Evolutionary conservation across 2,329 filamentous ascomycete genomes (phyloP).

Genomic region (Colletotrichum sp.): DNA sequence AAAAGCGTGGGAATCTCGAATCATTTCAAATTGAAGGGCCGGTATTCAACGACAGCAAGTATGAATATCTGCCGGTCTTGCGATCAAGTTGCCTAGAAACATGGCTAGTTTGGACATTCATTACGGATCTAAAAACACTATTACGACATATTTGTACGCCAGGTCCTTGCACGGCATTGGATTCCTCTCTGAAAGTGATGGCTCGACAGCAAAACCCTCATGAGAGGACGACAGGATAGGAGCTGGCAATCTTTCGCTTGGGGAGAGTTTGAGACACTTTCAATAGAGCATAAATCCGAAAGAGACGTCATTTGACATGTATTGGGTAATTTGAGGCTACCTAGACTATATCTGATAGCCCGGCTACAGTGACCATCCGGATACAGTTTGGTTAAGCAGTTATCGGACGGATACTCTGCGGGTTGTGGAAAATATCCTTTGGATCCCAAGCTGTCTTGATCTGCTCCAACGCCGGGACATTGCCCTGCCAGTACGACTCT

Average conservation of each 20-base stretch:
- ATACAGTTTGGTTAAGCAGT: background rate
- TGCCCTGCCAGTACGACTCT: conserved; percentile 58
- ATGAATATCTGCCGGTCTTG: background rate
- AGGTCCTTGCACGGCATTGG: background rate
- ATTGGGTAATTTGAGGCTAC: background rate
- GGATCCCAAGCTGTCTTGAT: conserved; percentile 61
- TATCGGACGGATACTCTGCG: conserved; percentile 51
- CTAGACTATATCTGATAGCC: background rate
- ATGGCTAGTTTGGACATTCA: fast-evolving
- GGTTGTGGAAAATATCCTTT: conserved; percentile 60
- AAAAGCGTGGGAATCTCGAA: background rate
- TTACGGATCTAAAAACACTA: background rate
- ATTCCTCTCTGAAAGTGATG: background rate
- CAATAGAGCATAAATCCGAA: background rate
- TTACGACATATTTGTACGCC: fast-evolving
- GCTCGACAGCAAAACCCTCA: background rate
- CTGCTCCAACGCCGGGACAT: conserved; percentile 47
- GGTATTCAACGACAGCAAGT: background rate
- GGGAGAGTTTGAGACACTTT: background rate
- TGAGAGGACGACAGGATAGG: background rate
- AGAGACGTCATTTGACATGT: background rate
- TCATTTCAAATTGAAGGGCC: fast-evolving
- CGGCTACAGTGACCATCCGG: background rate
- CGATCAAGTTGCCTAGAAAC: background rate
- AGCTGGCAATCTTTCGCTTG: background rate